phyloP scores from a whole-genome alignment of 768 basidiomycete species.

The Amanita rimosa region DNA sequence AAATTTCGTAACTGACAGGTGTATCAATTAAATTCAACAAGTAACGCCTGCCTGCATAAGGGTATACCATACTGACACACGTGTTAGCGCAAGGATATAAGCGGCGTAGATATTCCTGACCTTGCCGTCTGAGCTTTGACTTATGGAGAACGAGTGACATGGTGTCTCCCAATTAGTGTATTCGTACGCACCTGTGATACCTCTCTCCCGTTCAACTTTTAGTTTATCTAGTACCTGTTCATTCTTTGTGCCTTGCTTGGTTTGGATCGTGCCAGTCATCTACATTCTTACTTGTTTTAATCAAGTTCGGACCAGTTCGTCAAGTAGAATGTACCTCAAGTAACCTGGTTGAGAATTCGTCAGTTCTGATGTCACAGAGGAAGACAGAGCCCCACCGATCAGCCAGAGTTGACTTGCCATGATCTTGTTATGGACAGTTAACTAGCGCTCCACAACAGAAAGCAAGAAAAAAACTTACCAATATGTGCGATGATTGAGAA shows the following conservation, averaged over 20 bases:
- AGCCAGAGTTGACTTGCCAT: constrained; percentile 92
- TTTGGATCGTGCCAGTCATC: constrained; percentile 81
- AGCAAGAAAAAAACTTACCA: constrained; percentile 27
- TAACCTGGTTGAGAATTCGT: constrained; percentile 29
- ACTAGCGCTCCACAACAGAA: background rate
- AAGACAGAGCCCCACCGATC: constrained; percentile 50
- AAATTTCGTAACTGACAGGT: constrained; percentile 38
- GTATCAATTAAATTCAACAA: constrained; percentile 95
- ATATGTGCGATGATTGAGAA: constrained; percentile 98
- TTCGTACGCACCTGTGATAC: constrained; percentile 69
- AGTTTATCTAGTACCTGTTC: constrained; percentile 87
- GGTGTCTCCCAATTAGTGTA: constrained; percentile 1
- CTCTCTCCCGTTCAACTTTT: constrained; percentile 93
- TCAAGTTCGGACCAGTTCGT: background rate
- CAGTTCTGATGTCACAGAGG: background rate
- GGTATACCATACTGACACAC: constrained; percentile 64
- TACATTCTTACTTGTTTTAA: constrained; percentile 20
- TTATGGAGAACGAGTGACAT: constrained; percentile 15
- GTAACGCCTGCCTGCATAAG: constrained; percentile 39
- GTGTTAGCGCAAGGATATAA: background rate
- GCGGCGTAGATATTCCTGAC: constrained; percentile 20
- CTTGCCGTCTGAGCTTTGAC: constrained; percentile 96
- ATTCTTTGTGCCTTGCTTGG: constrained; percentile 53
- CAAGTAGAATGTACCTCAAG: constrained; percentile 46
- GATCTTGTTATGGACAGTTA: constrained; percentile 39